These are phyloP conservation scores for Claviceps lovelessii DNA, from an alignment of 2,329 filamentous ascomycete species.

Conservation along the genomic window DNA sequence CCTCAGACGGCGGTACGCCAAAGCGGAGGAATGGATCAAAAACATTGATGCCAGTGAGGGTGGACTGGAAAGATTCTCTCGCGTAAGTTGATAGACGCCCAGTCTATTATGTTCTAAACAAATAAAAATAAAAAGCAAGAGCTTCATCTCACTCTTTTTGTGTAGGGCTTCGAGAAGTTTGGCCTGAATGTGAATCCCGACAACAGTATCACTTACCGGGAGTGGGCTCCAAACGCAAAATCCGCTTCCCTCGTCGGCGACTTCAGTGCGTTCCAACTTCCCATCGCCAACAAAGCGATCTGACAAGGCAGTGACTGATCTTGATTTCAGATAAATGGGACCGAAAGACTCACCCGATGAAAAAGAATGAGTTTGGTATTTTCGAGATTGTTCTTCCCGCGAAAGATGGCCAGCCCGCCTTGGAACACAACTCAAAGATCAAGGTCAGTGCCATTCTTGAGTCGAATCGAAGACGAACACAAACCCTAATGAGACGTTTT, in stretches of 20 bases:
- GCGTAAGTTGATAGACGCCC: conserved; percentile 31
- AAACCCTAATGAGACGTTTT: not conserved
- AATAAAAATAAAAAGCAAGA: too few relatives aligned
- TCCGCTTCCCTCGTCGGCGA: conserved; percentile 82
- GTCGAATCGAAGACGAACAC: not conserved
- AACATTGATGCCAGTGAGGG: conserved; percentile 72
- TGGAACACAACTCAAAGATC: conserved; percentile 87
- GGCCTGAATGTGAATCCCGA: conserved; percentile 71
- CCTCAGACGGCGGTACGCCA: conserved; percentile 61
- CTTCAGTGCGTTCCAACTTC: conserved; percentile 53
- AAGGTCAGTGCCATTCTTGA: conserved; percentile 46
- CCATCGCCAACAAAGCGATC: not conserved
- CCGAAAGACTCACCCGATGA: conserved; percentile 71
- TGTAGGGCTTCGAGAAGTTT: conserved; percentile 69
- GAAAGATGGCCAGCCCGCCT: conserved; percentile 58
- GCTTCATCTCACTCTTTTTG: not conserved
- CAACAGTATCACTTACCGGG: conserved; percentile 77
- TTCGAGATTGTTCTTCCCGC: conserved; percentile 72
- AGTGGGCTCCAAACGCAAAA: conserved; percentile 89
- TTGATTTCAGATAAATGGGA: conserved; percentile 63
- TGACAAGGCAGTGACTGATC: conserved; percentile 14
- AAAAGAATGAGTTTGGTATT: conserved; percentile 68
- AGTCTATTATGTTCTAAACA: not conserved
- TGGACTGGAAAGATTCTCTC: conserved; percentile 81
- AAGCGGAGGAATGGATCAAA: conserved; percentile 76